Evolutionary conservation across 768 basidiomycete genomes (phyloP), one percentile per base, ranked within the genome.

Genomic region (Phlebiopsis gigantea): DNA sequence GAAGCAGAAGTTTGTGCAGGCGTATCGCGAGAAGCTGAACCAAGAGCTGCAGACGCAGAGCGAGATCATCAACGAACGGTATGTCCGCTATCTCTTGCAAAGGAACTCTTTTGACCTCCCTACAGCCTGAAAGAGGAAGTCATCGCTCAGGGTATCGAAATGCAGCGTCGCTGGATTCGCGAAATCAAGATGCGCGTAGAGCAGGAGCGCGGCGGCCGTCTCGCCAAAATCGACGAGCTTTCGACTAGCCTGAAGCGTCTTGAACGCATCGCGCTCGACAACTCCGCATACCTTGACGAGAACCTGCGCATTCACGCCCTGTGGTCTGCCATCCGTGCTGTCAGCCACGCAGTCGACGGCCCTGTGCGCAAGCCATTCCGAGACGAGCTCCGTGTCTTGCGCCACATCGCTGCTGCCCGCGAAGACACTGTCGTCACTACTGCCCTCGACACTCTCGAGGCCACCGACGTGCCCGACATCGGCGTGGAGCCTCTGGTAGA

Each of bases 111-210:
- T 19, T 46, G 25, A 54, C 26, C 4, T 55, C n/a, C 2, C 29
- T 15, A 1, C 65, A 97, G 94, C 42, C 78, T 99, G 57, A 90
- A 88, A 69, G 92, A 96, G 69, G 94, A 96, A 69, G 93, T 98
- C 53, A 80, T 98, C 50, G 88, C 94, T 2, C 95, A 98, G 70
- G 97, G 95, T 17, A 93, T 99, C 65, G 97, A 98, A 72, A 84
- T 98, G 22, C 97, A 98, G 69, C 86, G 94, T 49, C 82, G 92
- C 53, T 98, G 96, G 95, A 90, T 99, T 42, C 85, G 92, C 29
- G 93, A 98, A 57, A 86, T 98, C 77, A 97, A 98, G 75, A 80
- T 94, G 49, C 88, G 87, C 61, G 95, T 99, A 56, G 96, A 99
- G 72, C 83, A 93, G 66, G 97, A 99, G 71, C 93, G 97, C 44